Evolutionary conservation across 768 basidiomycete genomes (phyloP).

Genomic region (Lactarius psammicola): DNA sequence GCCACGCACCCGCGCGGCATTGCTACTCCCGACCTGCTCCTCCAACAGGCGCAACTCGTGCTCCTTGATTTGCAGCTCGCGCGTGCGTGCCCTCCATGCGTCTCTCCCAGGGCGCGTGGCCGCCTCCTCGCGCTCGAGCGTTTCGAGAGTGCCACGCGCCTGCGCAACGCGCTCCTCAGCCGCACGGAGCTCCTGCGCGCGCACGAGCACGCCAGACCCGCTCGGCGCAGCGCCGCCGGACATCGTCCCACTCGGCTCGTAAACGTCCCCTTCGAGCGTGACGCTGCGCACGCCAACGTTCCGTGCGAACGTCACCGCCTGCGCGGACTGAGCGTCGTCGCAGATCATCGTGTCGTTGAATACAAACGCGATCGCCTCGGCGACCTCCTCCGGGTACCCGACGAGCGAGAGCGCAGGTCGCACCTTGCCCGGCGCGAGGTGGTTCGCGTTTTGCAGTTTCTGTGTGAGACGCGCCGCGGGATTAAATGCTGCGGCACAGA

Average conservation of each 20-base stretch:
- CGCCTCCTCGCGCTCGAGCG: constrained; percentile 55
- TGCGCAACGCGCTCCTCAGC: constrained; percentile 59
- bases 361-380: constrained; percentile 88
- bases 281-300: constrained; percentile 76
- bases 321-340: constrained; percentile 82
- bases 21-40: constrained; percentile 85
- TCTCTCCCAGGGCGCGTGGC: constrained; percentile 53
- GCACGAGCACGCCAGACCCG: constrained; percentile 68
- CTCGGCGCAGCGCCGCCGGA: constrained; percentile 87
- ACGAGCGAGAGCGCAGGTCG: constrained; percentile 87
- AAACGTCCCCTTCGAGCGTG: constrained; percentile 92
- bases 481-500: not conserved
- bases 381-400: constrained; percentile 75
- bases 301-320: constrained; percentile 77
- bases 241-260: constrained; percentile 93
- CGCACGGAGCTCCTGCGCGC: constrained; percentile 77
- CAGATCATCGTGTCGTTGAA: constrained; percentile 94
- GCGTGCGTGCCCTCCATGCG: constrained; percentile 55
- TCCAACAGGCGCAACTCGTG: constrained; percentile 82
- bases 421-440: constrained; percentile 76
- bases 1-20: constrained; percentile 74
- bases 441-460: constrained; percentile 75
- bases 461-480: too few species aligned
- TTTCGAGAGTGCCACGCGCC: constrained; percentile 47
- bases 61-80: constrained; percentile 84